phyloP scores from a whole-genome alignment of 768 basidiomycete genomes.

The Mycena floridula region DNA sequence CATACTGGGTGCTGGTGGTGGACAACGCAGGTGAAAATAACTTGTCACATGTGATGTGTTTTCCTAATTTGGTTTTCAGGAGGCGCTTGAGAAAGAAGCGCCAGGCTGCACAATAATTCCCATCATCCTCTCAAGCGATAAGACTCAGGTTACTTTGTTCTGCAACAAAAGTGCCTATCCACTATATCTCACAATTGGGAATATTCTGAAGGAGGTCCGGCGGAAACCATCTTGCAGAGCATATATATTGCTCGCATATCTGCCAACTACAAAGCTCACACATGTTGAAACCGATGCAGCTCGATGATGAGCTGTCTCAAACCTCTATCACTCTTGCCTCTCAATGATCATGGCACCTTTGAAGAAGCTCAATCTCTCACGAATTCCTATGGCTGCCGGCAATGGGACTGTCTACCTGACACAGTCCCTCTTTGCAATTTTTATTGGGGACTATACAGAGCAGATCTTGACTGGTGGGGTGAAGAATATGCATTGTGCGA shows the following conservation, averaged over 20 bases:
- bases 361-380: constrained; percentile 1
- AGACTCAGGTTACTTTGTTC: constrained; percentile 22
- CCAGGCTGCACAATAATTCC: constrained; percentile 16
- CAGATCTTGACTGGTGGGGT: constrained; percentile 7
- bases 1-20: not conserved
- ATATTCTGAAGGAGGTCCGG: constrained; percentile 18
- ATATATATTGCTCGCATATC: constrained; percentile 1
- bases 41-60: not conserved
- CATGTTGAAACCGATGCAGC: not conserved
- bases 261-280: not conserved
- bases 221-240: constrained; percentile 15
- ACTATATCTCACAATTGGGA: constrained; percentile 26
- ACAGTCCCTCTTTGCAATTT: constrained; percentile 14
- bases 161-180: constrained; percentile 24
- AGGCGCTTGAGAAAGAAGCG: constrained; percentile 2
- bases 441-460: constrained; percentile 13
- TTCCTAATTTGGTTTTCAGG: not conserved
- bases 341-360: not conserved
- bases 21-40: not conserved
- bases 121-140: constrained; percentile 25
- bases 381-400: constrained; percentile 14
- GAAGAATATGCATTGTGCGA: constrained; percentile 1
- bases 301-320: not conserved
- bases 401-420: constrained; percentile 13
- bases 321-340: not conserved